These are phyloP conservation scores for Paecilomyces sp. DNA, from an alignment of 2,329 filamentous ascomycete species.

Conservation along the genomic window DNA sequence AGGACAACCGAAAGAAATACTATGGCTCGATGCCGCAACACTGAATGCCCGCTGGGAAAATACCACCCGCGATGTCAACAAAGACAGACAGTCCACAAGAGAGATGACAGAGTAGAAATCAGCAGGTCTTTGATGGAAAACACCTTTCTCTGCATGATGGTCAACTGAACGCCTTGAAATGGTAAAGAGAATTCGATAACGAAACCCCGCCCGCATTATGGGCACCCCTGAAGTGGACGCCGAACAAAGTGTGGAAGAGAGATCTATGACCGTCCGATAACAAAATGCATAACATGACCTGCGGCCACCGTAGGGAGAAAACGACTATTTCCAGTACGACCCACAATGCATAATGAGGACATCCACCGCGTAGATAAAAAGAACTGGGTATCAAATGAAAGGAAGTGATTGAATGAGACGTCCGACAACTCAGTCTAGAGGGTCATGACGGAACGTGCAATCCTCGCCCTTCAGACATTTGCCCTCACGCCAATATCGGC, in stretches of 20 bases:
- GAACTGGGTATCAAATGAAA: conserved; percentile 2
- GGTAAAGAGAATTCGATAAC: not conserved
- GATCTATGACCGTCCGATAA: not conserved
- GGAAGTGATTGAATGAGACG: conserved; percentile 3
- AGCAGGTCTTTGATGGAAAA: not conserved
- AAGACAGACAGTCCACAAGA: not conserved
- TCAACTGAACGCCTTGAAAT: not conserved
- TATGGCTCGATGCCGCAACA: not conserved
- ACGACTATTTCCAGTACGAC: not conserved
- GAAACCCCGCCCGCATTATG: not conserved
- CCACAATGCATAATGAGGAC: not conserved
- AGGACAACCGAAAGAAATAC: not conserved
- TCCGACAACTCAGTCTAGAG: conserved; percentile 4
- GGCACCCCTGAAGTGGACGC: not conserved
- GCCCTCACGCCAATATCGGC: conserved; percentile 48
- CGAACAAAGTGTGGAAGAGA: not conserved
- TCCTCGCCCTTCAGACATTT: conserved; percentile 47
- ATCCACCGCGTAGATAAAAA: not conserved
- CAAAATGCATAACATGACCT: conserved; percentile 1
- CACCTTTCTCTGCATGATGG: not conserved
- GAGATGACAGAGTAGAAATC: not conserved
- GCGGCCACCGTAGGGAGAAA: not conserved
- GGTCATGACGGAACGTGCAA: conserved; percentile 45
- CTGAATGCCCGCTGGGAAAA: not conserved
- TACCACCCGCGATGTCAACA: not conserved